Conservation (phyloP, 2,329 filamentous ascomycete genomes). For the Diplodia mutila region DNA sequence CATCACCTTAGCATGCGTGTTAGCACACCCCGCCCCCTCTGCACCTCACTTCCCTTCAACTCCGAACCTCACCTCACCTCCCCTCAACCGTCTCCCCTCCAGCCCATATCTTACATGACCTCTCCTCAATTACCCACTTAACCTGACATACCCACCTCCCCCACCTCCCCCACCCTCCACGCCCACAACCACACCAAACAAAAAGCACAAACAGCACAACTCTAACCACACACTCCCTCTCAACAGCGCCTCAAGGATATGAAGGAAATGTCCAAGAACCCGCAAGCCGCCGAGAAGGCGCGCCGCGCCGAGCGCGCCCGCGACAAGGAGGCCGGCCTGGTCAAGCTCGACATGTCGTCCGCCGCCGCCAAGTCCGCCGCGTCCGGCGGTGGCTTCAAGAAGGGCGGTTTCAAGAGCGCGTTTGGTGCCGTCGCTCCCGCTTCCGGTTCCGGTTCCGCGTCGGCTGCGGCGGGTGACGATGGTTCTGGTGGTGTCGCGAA, state of each 20-base stretch:
- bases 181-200: too few relatives aligned
- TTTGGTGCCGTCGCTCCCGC: constrained; percentile 38
- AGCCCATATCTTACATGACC: too few relatives aligned
- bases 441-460: too few relatives aligned
- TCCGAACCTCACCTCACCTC: not conserved
- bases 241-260: constrained; percentile 74
- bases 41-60: not conserved
- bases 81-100: too few relatives aligned
- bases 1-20: not conserved
- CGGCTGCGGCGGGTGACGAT: too few relatives aligned
- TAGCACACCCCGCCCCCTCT: not conserved
- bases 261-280: constrained; percentile 79
- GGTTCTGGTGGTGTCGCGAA: constrained; percentile 27
- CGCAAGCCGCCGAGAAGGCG: constrained; percentile 65
- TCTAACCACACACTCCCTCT: not conserved
- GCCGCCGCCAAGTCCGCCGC: constrained; percentile 24
- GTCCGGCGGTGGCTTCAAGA: constrained; percentile 63
- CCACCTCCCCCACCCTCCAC: too few relatives aligned
- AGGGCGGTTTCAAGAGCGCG: constrained; percentile 79
- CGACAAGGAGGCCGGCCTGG: constrained; percentile 63
- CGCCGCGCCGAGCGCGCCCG: constrained; percentile 66
- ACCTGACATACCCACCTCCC: too few relatives aligned
- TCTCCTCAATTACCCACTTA: too few relatives aligned
- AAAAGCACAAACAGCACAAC: not conserved
- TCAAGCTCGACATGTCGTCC: constrained; percentile 15